A percentile compares a stretch with the other conserved stretches of the same genome.
Evolutionary conservation across 495 filamentous ascomycete genomes (phyloP).

Genomic region (Daldinia childiae): DNA sequence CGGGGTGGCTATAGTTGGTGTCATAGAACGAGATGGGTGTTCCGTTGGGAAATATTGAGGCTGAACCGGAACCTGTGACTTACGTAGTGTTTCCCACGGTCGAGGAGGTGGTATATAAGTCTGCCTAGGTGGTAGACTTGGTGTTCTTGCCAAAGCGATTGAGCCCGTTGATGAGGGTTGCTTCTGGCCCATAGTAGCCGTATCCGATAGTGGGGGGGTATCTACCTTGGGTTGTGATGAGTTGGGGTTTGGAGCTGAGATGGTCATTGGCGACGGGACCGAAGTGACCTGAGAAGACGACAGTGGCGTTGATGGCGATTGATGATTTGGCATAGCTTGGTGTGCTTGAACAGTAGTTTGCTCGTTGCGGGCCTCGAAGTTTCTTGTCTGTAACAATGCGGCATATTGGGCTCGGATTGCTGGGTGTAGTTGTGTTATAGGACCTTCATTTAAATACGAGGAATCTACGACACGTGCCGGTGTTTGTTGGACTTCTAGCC

Average conservation of each 20-base stretch:
- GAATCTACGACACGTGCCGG: constrained; percentile 24
- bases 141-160: constrained; percentile 8
- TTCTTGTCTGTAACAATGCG: constrained; percentile 46
- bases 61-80: constrained; percentile 29
- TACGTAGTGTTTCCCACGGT: constrained; percentile 46
- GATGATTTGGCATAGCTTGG: constrained; percentile 5
- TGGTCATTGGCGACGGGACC: constrained; percentile 4
- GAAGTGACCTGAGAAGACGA: constrained; percentile 1
- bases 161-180: constrained; percentile 1
- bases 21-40: constrained; percentile 4
- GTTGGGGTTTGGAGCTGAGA: constrained; percentile 11
- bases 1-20: constrained; percentile 1
- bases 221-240: not conserved
- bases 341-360: constrained; percentile 2
- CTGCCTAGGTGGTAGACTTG: constrained; percentile 23
- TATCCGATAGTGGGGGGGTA: not conserved
- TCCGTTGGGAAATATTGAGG: constrained; percentile 8
- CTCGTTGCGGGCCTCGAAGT: constrained; percentile 34
- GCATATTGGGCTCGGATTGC: constrained; percentile 57
- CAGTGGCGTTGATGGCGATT: constrained; percentile 4
- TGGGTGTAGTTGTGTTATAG: constrained; percentile 52
- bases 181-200: constrained; percentile 11
- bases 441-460: constrained; percentile 36
- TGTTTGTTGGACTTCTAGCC: constrained; percentile 12
- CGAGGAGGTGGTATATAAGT: constrained; percentile 45